Percentiles rank a stretch among this genome's conserved stretches.
Evolutionary conservation across 228 moss, liverwort and hornwort species (phyloP).

Genomic region (Sphagnum fallax): DNA sequence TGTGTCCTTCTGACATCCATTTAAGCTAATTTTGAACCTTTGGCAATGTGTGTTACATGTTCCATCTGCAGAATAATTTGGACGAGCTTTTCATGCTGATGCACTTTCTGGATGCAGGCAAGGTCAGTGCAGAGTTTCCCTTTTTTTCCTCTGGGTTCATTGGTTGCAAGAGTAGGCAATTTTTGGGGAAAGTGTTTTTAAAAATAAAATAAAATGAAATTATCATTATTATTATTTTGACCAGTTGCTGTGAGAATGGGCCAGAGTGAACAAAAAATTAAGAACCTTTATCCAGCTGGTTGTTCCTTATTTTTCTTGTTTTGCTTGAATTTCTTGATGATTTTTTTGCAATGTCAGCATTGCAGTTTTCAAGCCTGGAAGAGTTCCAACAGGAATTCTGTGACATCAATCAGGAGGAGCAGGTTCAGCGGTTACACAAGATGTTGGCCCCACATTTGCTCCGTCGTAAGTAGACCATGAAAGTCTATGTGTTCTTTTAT

Average conservation of each 20-base stretch:
- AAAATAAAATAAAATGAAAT: background rate
- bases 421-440: conserved; percentile 77
- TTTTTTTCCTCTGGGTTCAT: too few species aligned
- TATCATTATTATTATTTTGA: too few species aligned
- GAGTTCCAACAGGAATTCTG: conserved; percentile 91
- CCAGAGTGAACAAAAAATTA: too few species aligned
- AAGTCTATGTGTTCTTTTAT: too few species aligned
- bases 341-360: background rate
- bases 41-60: too few species aligned
- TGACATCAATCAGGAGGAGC: conserved; percentile 92
- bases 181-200: background rate
- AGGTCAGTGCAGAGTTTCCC: conserved; percentile 33
- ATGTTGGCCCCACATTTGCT: conserved; percentile 72
- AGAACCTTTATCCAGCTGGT: background rate
- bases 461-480: conserved; percentile 48
- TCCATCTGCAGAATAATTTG: conserved; percentile 55
- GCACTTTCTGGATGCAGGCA: conserved; percentile 85
- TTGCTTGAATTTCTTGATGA: background rate
- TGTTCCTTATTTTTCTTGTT: background rate
- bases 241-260: too few species aligned
- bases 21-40: conserved; percentile 2
- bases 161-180: too few species aligned
- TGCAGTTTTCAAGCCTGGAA: conserved; percentile 79
- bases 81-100: conserved; percentile 92
- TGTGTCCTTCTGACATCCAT: too few species aligned